Evolutionary conservation across 108 stramenopile genomes (phyloP).

Genomic region (Schizochytrium sp.): DNA sequence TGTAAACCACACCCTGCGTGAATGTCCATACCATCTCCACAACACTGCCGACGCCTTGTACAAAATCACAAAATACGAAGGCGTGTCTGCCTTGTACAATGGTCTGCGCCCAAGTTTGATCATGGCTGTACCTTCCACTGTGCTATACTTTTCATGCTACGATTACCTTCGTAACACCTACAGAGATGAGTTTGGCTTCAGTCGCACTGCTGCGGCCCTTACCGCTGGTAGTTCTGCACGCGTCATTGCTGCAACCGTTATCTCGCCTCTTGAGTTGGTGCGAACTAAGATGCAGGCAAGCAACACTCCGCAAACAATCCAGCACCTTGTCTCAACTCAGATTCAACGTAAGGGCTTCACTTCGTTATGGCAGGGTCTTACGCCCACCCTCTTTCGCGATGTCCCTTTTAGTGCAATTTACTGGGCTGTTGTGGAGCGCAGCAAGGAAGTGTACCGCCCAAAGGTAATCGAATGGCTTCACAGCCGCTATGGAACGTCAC

Average conservation of each 20-base stretch:
- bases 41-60: conserved; percentile 56
- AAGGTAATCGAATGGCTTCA: background rate
- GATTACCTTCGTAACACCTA: conserved; percentile 74
- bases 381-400: conserved; percentile 88
- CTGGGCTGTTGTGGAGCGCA: conserved; percentile 84
- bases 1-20: background rate
- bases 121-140: conserved; percentile 85
- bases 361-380: conserved; percentile 84
- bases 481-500: background rate
- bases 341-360: conserved; percentile 75
- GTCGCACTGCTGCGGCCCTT: conserved; percentile 71
- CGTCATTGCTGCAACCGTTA: conserved; percentile 80
- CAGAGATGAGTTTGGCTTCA: background rate
- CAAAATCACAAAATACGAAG: conserved; percentile 71
- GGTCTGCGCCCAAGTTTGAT: conserved; percentile 73
- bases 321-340: conserved; percentile 69
- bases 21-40: conserved; percentile 35
- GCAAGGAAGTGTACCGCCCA: conserved; percentile 35
- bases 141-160: conserved; percentile 89
- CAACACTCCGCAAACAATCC: background rate
- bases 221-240: conserved; percentile 85
- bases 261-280: conserved; percentile 91
- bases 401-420: conserved; percentile 92
- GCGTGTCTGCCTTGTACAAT: conserved; percentile 70
- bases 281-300: conserved; percentile 71